phyloP scores from a whole-genome alignment of 352 stramenopile species.

The Thraustochytrium sp. region DNA sequence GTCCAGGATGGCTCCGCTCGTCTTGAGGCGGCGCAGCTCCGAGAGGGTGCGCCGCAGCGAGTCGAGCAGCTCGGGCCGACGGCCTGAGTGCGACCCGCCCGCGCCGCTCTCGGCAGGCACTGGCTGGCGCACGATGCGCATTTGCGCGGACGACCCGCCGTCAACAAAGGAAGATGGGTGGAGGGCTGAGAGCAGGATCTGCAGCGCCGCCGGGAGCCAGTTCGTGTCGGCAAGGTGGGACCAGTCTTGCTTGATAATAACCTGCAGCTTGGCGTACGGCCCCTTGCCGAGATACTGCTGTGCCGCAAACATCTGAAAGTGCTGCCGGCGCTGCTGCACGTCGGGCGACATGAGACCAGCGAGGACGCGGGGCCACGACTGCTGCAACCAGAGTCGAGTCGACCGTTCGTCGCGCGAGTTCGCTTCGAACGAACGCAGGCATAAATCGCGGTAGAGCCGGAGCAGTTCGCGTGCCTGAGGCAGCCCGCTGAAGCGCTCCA shows the following conservation, averaged over 20 bases:
- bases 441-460: background rate
- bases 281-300: background rate
- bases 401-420: background rate
- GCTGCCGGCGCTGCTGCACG: background rate
- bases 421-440: background rate
- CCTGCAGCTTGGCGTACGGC: conserved; percentile 27
- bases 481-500: conserved; percentile 13
- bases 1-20: background rate
- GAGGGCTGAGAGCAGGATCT: background rate
- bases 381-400: background rate
- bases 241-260: conserved; percentile 23
- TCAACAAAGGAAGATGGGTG: conserved; percentile 17
- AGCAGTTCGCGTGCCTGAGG: background rate
- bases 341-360: conserved; percentile 2
- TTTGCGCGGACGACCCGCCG: background rate
- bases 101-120: background rate
- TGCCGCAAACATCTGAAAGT: background rate
- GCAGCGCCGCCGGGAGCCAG: conserved; percentile 8
- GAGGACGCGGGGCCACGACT: background rate
- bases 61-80: background rate
- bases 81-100: background rate
- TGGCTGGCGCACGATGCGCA: background rate
- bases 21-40: background rate
- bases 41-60: background rate
- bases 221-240: background rate